Conservation (phyloP, 805 yeast genomes). For the Dipodascus geniculatus region DNA sequence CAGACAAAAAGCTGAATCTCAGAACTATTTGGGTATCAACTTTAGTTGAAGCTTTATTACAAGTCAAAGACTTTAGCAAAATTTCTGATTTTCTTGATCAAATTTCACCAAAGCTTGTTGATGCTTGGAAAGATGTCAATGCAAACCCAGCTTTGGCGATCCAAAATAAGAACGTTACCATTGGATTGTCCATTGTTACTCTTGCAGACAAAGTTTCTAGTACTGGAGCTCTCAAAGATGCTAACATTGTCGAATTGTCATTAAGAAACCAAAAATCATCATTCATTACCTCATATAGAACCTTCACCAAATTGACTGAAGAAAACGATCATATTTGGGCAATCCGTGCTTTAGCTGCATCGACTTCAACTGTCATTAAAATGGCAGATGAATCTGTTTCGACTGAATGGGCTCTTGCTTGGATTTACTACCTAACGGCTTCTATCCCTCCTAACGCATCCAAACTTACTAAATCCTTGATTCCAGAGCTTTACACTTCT, state of each 20-base stretch:
- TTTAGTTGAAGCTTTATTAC: slow-evolving; percentile 29
- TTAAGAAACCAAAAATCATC: not conserved
- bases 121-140: slow-evolving; percentile 34
- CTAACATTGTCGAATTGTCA: not conserved
- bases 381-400: not conserved
- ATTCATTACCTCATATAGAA: slow-evolving; percentile 1
- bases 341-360: slow-evolving; percentile 3
- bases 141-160: slow-evolving; percentile 43
- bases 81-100: slow-evolving; percentile 13
- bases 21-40: slow-evolving; percentile 57
- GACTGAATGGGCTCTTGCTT: not conserved
- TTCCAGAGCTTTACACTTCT: not conserved
- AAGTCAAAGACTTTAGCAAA: slow-evolving; percentile 3
- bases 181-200: slow-evolving; percentile 38
- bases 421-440: slow-evolving; percentile 1
- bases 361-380: slow-evolving; percentile 2
- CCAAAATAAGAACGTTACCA: slow-evolving; percentile 38
- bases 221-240: not conserved
- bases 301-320: slow-evolving; percentile 9
- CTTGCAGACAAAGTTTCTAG: slow-evolving; percentile 2
- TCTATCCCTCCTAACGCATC: not conserved
- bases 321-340: slow-evolving; percentile 10
- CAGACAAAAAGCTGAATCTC: slow-evolving; percentile 50
- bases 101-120: slow-evolving; percentile 19
- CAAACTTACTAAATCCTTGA: not conserved